Percentiles rank a stretch among this genome's conserved stretches.
Evolutionary conservation across 129 eudicot genomes (phyloP).

Genomic region (Rutidosis leptorrhynchoides): DNA sequence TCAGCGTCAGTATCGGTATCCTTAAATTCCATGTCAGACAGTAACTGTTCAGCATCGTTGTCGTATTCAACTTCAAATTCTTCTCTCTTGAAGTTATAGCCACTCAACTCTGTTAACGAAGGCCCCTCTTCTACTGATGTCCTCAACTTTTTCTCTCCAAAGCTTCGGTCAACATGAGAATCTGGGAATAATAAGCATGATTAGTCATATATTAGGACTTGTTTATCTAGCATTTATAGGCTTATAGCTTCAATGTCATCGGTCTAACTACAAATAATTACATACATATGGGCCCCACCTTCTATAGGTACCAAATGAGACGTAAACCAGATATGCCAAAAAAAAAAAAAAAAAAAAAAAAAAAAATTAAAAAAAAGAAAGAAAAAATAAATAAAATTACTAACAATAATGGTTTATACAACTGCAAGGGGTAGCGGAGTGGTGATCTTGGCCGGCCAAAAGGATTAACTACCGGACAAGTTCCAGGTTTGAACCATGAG

Average conservation of each 20-base stretch:
- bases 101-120: conserved; percentile 65
- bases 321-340: background rate
- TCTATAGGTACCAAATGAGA: background rate
- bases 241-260: background rate
- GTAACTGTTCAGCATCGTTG: conserved; percentile 94
- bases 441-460: too few species aligned
- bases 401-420: background rate
- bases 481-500: too few species aligned
- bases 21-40: conserved; percentile 98
- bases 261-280: background rate
- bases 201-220: background rate
- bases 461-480: too few species aligned
- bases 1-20: conserved; percentile 81
- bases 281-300: background rate
- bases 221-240: background rate
- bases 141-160: conserved; percentile 91
- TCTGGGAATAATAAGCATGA: conserved; percentile 26
- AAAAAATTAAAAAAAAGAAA: too few species aligned
- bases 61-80: conserved; percentile 96
- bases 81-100: conserved; percentile 83
- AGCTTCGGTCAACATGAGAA: conserved; percentile 65
- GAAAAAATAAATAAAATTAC: too few species aligned
- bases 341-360: too few species aligned
- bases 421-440: too few species aligned
- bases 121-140: conserved; percentile 72